A percentile compares a stretch with the other conserved stretches of the same genome.
phyloP scores from a whole-genome alignment of 2,329 filamentous ascomycete genomes.

The Lecanosticta acicola region DNA sequence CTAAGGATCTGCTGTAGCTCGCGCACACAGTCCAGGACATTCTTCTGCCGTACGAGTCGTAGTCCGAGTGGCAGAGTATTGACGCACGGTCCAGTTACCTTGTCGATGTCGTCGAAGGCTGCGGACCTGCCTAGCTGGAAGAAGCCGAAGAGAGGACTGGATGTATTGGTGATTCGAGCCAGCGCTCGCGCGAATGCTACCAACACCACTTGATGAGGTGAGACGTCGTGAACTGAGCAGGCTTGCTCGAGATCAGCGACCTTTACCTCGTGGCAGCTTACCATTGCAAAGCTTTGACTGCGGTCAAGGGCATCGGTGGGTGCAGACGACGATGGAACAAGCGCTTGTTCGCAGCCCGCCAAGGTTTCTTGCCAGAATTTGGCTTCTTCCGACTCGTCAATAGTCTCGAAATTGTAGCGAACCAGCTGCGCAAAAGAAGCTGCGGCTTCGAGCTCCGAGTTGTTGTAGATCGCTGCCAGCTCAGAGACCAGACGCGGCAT shows the following conservation, averaged over 20 bases:
- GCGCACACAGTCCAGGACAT: not conserved
- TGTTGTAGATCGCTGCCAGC: slow-evolving; percentile 7
- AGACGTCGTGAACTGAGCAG: slow-evolving; percentile 5
- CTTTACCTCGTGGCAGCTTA: not conserved
- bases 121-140: slow-evolving; percentile 12
- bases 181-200: slow-evolving; percentile 13
- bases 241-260: slow-evolving; percentile 2
- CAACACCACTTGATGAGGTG: slow-evolving; percentile 12
- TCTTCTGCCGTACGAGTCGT: not conserved
- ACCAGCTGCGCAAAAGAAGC: slow-evolving; percentile 9
- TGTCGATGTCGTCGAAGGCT: slow-evolving; percentile 10
- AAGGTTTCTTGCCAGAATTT: slow-evolving; percentile 10
- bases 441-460: not conserved
- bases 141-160: slow-evolving; percentile 14
- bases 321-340: slow-evolving; percentile 2
- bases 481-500: slow-evolving; percentile 11
- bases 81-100: slow-evolving; percentile 9
- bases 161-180: slow-evolving; percentile 1
- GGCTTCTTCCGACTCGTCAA: slow-evolving; percentile 3
- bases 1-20: slow-evolving; percentile 9
- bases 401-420: slow-evolving; percentile 4
- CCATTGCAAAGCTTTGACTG: slow-evolving; percentile 10
- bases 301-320: slow-evolving; percentile 4
- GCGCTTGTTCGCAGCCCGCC: slow-evolving; percentile 4
- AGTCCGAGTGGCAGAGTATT: slow-evolving; percentile 9